These are phyloP conservation scores for Ophiorrhiza pumila DNA, from an alignment of 257 asterid species.

Conservation along the genomic window DNA sequence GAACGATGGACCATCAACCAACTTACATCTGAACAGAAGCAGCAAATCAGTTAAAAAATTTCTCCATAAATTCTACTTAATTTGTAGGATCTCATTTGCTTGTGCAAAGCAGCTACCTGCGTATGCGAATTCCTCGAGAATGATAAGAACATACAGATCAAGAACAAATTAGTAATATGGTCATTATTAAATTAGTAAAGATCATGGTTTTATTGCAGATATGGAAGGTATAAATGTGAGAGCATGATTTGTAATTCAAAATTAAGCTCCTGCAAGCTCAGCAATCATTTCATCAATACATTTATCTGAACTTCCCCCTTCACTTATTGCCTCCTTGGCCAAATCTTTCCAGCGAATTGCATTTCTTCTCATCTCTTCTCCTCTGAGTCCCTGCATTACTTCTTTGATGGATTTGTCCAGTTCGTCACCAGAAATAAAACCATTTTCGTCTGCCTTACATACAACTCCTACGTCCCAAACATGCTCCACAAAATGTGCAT, in stretches of 20 bases:
- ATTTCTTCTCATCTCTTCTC: constrained; percentile 33
- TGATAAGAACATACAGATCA: background rate
- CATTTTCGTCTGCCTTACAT: constrained; percentile 29
- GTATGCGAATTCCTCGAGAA: background rate
- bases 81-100: too few relatives aligned
- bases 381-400: constrained; percentile 35
- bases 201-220: background rate
- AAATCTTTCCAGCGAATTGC: constrained; percentile 31
- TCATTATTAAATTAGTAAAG: background rate
- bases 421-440: constrained; percentile 34
- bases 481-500: constrained; percentile 52
- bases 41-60: too few relatives aligned
- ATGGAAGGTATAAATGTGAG: background rate
- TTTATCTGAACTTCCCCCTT: constrained; percentile 48
- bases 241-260: background rate
- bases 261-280: constrained; percentile 12
- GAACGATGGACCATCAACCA: too few relatives aligned
- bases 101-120: background rate
- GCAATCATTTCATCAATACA: constrained; percentile 38
- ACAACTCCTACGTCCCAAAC: constrained; percentile 45
- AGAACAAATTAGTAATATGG: background rate
- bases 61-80: too few relatives aligned
- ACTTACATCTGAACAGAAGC: too few relatives aligned
- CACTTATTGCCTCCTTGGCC: constrained; percentile 43
- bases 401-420: constrained; percentile 32